Evolutionary conservation across 345 rosid genomes (phyloP), one percentile per base, ranked within the genome.

Genomic region (Salix brachista): DNA sequence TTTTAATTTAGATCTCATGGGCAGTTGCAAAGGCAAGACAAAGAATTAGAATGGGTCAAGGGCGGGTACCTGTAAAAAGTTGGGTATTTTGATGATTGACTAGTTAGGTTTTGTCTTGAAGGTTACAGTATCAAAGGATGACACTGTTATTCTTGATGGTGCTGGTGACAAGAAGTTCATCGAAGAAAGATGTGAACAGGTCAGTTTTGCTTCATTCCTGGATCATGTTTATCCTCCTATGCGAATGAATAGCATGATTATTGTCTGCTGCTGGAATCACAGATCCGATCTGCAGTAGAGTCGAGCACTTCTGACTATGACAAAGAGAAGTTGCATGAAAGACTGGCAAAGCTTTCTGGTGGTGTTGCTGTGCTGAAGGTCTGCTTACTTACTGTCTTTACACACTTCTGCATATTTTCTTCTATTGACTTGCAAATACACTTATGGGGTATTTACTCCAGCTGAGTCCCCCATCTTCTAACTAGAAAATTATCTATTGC

Each of bases 291-390:
- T 28, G 84, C 86, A 41, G 83, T 93, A 72, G 98, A 96, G 78
- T 61, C 75, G 18, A 93, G 92, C 85, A 88, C 97, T 71, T 96
- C 99, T 80, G 99, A 92, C 71, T 96, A 92, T 79, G 98, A 96
- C 81, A 96, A 86, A 81, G 99, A 92, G 81, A 96, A 93, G 78
- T 78, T 96, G 85, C 99, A 93, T 84, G 99, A 96, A 75, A 89
- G 98, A 81, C 78, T 96, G 71, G 99, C 97, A 2, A 96, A 96
- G 84, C 91, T 96, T 26, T 96, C 99, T 52, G 98, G 98, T 69
- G 97, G 98, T 75, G 92, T 96, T 78, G 99, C 98, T 56, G 99
- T 94, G 23, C 83, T 96, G 77, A 96, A 96, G 98, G 99, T 96
- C 37, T 42, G 80, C 2, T 16, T 12, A 8, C 2, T 16, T 12